Conservation (phyloP, 768 basidiomycete genomes). For the Postia placenta region DNA sequence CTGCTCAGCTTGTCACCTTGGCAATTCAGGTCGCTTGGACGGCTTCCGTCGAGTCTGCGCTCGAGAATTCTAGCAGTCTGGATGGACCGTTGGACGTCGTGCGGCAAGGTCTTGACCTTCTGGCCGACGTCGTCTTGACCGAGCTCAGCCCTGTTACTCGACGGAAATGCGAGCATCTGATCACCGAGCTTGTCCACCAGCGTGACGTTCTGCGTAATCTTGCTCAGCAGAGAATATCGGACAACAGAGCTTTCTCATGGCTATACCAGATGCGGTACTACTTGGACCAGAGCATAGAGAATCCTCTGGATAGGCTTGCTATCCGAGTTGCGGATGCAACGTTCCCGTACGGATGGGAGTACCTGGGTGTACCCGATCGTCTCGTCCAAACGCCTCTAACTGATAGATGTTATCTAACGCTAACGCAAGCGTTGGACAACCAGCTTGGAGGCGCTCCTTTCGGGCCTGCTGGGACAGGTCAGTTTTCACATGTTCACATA, state of each 20-base stretch:
- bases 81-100: constrained; percentile 69
- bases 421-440: constrained; percentile 92
- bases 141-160: constrained; percentile 89
- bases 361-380: constrained; percentile 93
- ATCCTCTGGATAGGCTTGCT: constrained; percentile 73
- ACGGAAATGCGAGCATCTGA: constrained; percentile 96
- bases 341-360: constrained; percentile 99
- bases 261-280: constrained; percentile 99
- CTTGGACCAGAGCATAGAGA: constrained; percentile 61
- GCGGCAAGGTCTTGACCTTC: constrained; percentile 78
- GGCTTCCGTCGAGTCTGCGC: constrained; percentile 62
- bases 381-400: constrained; percentile 98
- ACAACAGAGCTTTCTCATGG: constrained; percentile 82
- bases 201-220: constrained; percentile 88
- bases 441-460: constrained; percentile 97
- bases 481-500: constrained; percentile 15
- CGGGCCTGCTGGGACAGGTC: constrained; percentile 95
- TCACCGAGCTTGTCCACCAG: constrained; percentile 98
- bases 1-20: constrained; percentile 94
- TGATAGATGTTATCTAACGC: constrained; percentile 91
- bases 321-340: constrained; percentile 86
- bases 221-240: constrained; percentile 54
- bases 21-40: constrained; percentile 97
- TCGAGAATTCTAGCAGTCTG: constrained; percentile 52
- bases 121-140: constrained; percentile 94